A percentile compares a stretch with the other conserved stretches of the same genome.
Conservation (phyloP, 2,329 filamentous ascomycete species). For the Diplocarpon rosae region DNA sequence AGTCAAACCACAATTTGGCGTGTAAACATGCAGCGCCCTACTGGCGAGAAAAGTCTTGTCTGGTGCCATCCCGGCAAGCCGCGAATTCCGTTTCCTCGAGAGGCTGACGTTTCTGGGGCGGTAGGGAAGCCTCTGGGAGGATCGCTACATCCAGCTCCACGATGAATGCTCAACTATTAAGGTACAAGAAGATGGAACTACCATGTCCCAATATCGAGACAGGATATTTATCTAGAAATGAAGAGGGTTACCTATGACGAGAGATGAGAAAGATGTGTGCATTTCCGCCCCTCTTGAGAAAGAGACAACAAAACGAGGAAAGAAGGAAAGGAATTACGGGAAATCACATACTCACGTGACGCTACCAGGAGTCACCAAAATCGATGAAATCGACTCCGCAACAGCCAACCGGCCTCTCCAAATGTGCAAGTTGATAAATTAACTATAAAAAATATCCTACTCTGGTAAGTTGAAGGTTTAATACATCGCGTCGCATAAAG, state of each 20-base stretch:
- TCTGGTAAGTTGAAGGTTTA: too few relatives aligned
- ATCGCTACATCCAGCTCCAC: too few relatives aligned
- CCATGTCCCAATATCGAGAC: too few relatives aligned
- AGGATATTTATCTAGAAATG: background rate
- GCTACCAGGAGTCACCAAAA: background rate
- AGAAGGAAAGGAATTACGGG: slow-evolving; percentile 1
- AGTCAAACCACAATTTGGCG: background rate
- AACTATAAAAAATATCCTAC: too few relatives aligned
- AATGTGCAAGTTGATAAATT: background rate
- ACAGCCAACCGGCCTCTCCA: background rate
- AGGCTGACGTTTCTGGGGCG: too few relatives aligned
- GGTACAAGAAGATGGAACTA: too few relatives aligned
- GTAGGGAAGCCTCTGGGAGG: too few relatives aligned
- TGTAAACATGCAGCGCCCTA: background rate
- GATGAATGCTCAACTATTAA: too few relatives aligned
- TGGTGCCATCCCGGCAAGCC: background rate
- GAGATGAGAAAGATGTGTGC: background rate
- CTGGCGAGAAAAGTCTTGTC: background rate
- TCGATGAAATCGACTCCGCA: background rate
- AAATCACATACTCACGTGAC: background rate
- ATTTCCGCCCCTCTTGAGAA: background rate
- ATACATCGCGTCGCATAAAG: too few relatives aligned
- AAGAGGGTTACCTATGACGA: background rate
- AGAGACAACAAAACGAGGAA: background rate
- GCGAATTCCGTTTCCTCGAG: too few relatives aligned